These are phyloP conservation scores for Metschnikowia rubicola DNA, from an alignment of 805 yeast species.

Conservation along the genomic window DNA sequence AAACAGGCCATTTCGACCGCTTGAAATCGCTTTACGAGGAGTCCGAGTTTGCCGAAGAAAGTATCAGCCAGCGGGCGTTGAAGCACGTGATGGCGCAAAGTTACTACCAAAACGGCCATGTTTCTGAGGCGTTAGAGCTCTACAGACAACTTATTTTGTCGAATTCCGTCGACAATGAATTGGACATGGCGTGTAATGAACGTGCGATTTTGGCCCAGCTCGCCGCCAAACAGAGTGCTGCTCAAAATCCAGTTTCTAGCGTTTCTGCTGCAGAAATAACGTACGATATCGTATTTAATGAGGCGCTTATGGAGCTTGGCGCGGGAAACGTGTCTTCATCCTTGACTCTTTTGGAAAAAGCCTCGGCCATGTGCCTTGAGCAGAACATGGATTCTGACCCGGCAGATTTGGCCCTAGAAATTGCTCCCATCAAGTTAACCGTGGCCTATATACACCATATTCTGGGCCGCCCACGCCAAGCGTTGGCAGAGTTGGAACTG, in stretches of 20 bases:
- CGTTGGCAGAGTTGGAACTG: constrained; percentile 10
- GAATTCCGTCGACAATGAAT: constrained; percentile 39
- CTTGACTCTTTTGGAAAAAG: constrained; percentile 41
- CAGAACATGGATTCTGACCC: constrained; percentile 32
- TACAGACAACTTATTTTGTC: constrained; percentile 41
- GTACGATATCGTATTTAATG: constrained; percentile 61
- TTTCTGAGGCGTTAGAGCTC: constrained; percentile 39
- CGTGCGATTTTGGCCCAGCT: constrained; percentile 62
- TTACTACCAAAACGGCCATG: constrained; percentile 46
- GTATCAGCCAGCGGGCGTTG: constrained; percentile 32
- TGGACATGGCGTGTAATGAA: constrained; percentile 61
- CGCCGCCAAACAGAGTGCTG: constrained; percentile 10
- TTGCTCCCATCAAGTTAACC: constrained; percentile 60
- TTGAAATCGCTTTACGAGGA: constrained; percentile 17
- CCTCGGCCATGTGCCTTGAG: constrained; percentile 40
- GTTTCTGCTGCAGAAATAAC: constrained; percentile 24
- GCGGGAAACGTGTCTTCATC: constrained; percentile 39
- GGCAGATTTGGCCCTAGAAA: constrained; percentile 48
- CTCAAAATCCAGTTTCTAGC: constrained; percentile 2
- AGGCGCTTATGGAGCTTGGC: constrained; percentile 48
- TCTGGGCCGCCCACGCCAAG: constrained; percentile 7
- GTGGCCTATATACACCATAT: constrained; percentile 51
- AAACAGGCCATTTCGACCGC: constrained; percentile 43
- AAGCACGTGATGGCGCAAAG: constrained; percentile 54
- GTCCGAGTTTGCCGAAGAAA: constrained; percentile 9